Evolutionary conservation across 1,284 basidiomycete genomes (phyloP).

Genomic region (Heterobasidion occidentale): DNA sequence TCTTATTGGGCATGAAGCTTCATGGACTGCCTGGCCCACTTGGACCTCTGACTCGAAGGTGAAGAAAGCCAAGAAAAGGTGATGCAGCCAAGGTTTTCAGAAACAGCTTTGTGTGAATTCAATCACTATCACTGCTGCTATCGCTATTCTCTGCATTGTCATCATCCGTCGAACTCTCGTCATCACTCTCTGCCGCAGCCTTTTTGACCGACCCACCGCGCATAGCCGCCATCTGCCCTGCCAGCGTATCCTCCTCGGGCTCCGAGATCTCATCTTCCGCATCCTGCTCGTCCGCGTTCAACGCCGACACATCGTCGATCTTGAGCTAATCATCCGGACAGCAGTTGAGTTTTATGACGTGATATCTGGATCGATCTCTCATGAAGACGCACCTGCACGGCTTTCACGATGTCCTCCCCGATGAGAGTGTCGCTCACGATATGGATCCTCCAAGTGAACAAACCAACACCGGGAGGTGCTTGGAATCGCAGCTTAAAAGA

Average conservation of each 20-base stretch:
- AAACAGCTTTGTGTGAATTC: neutral
- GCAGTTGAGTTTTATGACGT: neutral
- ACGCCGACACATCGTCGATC: conserved; percentile 65
- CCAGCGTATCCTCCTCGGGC: conserved; percentile 90
- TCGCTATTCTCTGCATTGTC: conserved; percentile 39
- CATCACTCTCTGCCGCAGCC: conserved; percentile 31
- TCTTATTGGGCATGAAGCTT: no score
- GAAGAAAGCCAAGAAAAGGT: no score
- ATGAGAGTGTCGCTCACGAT: conserved; percentile 85
- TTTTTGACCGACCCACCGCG: conserved; percentile 85
- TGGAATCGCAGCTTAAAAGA: conserved; percentile 93
- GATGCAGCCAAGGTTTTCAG: neutral
- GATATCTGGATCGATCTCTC: no score
- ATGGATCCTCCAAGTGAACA: conserved; percentile 88
- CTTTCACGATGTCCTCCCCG: conserved; percentile 70
- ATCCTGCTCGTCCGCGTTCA: conserved; percentile 51
- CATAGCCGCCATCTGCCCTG: conserved; percentile 98
- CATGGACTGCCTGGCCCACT: no score
- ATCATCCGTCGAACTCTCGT: conserved; percentile 39
- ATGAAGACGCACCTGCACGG: conserved; percentile 46
- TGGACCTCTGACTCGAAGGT: no score
- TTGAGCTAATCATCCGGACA: conserved; percentile 48
- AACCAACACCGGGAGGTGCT: conserved; percentile 78
- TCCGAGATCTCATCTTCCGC: conserved; percentile 91
- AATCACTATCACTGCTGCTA: conserved; percentile 22